A percentile compares a stretch with the other conserved stretches of the same genome.
Conservation (phyloP, 2,329 filamentous ascomycete species). For the Penicillium sp. region DNA sequence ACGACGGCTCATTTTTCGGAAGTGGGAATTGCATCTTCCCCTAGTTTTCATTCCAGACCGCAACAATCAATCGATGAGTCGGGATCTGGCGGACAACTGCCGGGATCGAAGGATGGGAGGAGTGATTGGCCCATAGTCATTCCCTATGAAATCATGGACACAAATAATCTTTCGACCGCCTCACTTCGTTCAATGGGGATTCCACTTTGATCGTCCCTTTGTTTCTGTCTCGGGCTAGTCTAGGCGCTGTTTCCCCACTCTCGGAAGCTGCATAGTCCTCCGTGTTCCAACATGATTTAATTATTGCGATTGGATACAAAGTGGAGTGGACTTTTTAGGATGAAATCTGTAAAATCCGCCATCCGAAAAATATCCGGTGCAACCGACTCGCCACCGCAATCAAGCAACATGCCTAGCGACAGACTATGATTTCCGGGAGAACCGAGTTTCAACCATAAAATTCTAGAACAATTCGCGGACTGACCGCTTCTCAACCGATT, state of each 20-base stretch:
- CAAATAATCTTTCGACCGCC: slow-evolving; percentile 1
- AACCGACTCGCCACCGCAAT: too few relatives aligned
- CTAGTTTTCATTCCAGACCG: slow-evolving; percentile 7
- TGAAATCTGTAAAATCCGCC: too few relatives aligned
- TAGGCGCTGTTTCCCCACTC: slow-evolving; percentile 1
- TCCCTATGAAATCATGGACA: slow-evolving; percentile 6
- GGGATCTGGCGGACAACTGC: slow-evolving; percentile 3
- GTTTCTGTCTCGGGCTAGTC: slow-evolving; percentile 10
- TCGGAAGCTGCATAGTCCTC: slow-evolving; percentile 8
- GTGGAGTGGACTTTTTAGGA: neutral
- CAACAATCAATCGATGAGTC: slow-evolving; percentile 5
- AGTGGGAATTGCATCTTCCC: neutral
- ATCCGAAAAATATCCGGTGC: too few relatives aligned
- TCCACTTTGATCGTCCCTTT: slow-evolving; percentile 15
- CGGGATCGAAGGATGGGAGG: neutral
- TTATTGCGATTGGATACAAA: neutral
- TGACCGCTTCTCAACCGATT: slow-evolving; percentile 22
- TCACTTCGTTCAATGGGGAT: slow-evolving; percentile 9
- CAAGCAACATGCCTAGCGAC: too few relatives aligned
- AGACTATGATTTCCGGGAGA: neutral
- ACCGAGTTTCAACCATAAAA: neutral
- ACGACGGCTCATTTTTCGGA: slow-evolving; percentile 7
- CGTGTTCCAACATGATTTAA: too few relatives aligned
- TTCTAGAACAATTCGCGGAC: neutral
- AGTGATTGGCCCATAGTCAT: neutral